Base-by-base conservation (phyloP, 23 red algal genomes). In the Gracilaria gracilis region DNA sequence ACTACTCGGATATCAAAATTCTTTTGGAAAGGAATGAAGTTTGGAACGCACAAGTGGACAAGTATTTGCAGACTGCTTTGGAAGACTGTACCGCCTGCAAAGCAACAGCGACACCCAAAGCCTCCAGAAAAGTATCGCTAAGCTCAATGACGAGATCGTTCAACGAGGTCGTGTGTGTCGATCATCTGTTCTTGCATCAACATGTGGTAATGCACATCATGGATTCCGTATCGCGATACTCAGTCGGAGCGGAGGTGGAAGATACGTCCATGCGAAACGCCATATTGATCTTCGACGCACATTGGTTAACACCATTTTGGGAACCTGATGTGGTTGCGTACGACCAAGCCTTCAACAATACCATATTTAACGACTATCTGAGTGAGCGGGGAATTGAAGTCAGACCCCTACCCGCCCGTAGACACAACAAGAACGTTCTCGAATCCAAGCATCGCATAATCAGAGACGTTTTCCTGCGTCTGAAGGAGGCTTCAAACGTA, bases 371-470 rank as follows among this genome's bases (percentile, higher is more conserved):
- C 0, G 15, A 29, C 34, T 79, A 34, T 65, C 51, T 89, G 21
- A n/a, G 17, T 25, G 6, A 11, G 23, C 13, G 38, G 19, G 86
- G 32, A 38, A 78, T 89, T 19, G 23, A 39, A 23, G 0, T 17
- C 29, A 44, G 70, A 39, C 72, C 75, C 5, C 54, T 89, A 11
- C 86, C 50, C 0, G 2, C 71, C 5, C 69, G 86, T 38, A n/a
- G 72, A 39, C 73, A 80, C 33, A 69, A 80, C 37, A 78, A 89
- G 53, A 89, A 89, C 23, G 72, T 80, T 71, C 55, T 89, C 0
- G 69, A 89, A 23, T 69, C 86, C 0, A 79, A 69, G 34, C 86
- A 89, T 28, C 46, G 55, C 39, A 47, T 69, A 2, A 89, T 80
- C 21, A 44, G 86, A 25, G 71, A 79, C 0, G 61, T 89, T 2